phyloP scores from a whole-genome alignment of 1,284 basidiomycete genomes.

The Hemileccinum hortonii region DNA sequence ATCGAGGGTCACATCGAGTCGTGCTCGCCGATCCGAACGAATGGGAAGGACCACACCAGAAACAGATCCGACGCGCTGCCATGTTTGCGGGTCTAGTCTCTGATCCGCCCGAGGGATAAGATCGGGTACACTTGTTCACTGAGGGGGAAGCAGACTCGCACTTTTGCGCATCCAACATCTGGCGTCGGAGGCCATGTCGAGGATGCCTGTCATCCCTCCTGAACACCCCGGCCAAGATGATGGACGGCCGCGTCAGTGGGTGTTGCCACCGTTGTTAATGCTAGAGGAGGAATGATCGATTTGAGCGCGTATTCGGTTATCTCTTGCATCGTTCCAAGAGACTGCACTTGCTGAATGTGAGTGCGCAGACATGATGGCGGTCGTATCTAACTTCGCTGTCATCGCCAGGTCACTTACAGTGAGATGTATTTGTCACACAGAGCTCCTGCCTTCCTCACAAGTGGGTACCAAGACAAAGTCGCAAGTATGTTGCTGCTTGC shows the following conservation, averaged over 20 bases:
- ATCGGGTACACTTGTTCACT: constrained; percentile 44
- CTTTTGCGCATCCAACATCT: constrained; percentile 44
- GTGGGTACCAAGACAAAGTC: constrained; percentile 22
- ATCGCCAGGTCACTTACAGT: constrained; percentile 35
- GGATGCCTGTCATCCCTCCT: constrained; percentile 23
- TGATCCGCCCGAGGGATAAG: constrained; percentile 26
- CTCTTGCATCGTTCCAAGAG: constrained; percentile 39
- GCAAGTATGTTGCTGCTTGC: constrained; percentile 9
- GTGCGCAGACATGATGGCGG: constrained; percentile 8
- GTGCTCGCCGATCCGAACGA: too few species aligned
- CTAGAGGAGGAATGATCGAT: constrained; percentile 58
- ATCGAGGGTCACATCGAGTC: too few species aligned
- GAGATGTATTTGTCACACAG: constrained; percentile 45
- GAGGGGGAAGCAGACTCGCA: constrained; percentile 54
- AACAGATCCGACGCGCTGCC: constrained; percentile 40
- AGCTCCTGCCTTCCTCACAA: constrained; percentile 37
- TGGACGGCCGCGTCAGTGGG: constrained; percentile 33
- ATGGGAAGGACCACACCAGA: constrained; percentile 45
- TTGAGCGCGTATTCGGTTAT: constrained; percentile 47
- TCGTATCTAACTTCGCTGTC: constrained; percentile 3
- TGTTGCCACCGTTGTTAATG: constrained; percentile 54
- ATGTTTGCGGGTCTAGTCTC: constrained; percentile 34
- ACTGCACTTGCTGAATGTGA: constrained; percentile 43
- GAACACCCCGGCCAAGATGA: constrained; percentile 19
- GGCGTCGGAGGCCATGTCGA: constrained; percentile 33